Evolutionary conservation across 257 asterid genomes (phyloP).

Genomic region (Solanum neorickii): DNA sequence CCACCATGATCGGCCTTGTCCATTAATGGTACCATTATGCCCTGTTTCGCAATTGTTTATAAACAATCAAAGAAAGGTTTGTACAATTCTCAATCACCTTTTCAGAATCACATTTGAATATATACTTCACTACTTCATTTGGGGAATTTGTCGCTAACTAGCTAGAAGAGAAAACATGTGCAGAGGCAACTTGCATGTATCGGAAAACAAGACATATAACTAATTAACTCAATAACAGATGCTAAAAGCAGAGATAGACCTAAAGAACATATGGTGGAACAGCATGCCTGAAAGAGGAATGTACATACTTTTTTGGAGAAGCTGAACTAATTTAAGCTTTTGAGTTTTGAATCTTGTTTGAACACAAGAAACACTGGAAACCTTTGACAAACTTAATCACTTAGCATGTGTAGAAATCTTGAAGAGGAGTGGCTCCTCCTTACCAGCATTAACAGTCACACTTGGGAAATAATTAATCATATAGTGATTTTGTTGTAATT

Average conservation of each 20-base stretch:
- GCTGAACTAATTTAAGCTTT: background rate
- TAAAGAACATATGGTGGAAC: background rate
- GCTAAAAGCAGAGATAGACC: background rate
- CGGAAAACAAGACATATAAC: background rate
- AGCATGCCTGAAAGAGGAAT: background rate
- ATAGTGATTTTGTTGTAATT: background rate
- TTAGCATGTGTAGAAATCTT: background rate
- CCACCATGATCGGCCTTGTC: slow-evolving; percentile 96
- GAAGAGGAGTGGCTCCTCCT: background rate
- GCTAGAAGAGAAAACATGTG: background rate
- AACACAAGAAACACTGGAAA: background rate
- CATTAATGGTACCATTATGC: slow-evolving; percentile 78
- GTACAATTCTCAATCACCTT: background rate
- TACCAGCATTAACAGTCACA: background rate
- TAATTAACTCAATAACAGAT: background rate
- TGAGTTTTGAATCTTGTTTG: background rate
- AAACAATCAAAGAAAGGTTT: slow-evolving; percentile 3
- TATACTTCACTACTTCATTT: background rate
- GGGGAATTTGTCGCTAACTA: background rate
- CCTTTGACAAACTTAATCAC: background rate
- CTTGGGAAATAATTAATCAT: background rate
- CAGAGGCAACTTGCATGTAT: background rate
- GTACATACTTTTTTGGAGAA: background rate
- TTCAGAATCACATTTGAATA: background rate
- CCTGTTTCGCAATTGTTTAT: slow-evolving; percentile 36